Conservation (phyloP, 164 flowering plant genomes). For the Cinnamomum micranthum region DNA sequence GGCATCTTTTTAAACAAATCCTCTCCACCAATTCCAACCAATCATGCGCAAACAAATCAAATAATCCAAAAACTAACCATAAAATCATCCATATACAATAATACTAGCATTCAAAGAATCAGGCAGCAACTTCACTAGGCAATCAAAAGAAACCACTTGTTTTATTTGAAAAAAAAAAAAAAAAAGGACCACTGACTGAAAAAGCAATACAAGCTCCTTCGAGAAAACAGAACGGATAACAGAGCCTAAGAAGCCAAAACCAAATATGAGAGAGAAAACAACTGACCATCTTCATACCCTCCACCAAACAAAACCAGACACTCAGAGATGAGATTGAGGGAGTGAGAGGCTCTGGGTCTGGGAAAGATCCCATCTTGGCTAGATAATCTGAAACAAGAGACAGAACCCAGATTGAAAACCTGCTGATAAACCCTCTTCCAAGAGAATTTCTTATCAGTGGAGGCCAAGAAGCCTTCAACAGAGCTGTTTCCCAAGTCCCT, state of each 20-base stretch:
- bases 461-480: conserved; percentile 51
- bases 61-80: not conserved
- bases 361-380: conserved; percentile 34
- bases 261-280: conserved; percentile 11
- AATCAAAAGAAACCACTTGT: not conserved
- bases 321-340: conserved; percentile 74
- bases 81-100: not conserved
- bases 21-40: not conserved
- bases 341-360: conserved; percentile 80
- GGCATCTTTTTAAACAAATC: not conserved
- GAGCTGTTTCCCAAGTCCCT: conserved; percentile 63
- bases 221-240: not conserved
- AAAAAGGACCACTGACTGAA: not conserved
- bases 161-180: not conserved
- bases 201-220: conserved; percentile 3
- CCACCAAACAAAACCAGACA: conserved; percentile 91
- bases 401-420: conserved; percentile 46
- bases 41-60: not conserved
- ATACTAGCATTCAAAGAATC: not conserved
- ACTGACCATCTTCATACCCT: conserved; percentile 85
- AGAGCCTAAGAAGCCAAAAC: conserved; percentile 8
- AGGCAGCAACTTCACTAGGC: not conserved
- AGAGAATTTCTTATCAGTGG: conserved; percentile 21
- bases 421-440: conserved; percentile 68
- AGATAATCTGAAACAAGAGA: conserved; percentile 42